phyloP scores from a whole-genome alignment of 352 stramenopile genomes.

The Globisporangium solare region DNA sequence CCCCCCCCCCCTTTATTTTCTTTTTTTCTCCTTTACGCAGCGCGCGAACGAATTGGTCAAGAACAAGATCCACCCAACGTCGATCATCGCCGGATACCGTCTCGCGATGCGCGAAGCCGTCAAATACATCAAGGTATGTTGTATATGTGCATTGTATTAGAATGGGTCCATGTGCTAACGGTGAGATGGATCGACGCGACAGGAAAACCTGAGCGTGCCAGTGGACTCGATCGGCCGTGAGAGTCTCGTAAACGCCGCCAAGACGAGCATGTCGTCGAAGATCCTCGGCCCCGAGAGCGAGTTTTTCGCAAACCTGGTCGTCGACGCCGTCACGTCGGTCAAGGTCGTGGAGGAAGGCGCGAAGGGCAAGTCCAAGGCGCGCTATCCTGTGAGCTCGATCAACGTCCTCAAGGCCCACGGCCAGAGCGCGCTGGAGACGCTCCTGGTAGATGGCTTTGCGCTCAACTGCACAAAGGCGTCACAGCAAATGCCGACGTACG shows the following conservation, averaged over 20 bases:
- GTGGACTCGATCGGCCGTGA: constrained; percentile 92
- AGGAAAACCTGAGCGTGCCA: constrained; percentile 94
- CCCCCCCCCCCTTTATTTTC: constrained; percentile 2
- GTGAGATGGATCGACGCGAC: background rate
- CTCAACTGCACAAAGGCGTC: constrained; percentile 96
- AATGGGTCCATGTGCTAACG: background rate
- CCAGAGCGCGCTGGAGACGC: constrained; percentile 85
- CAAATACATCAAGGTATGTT: constrained; percentile 94
- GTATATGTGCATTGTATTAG: background rate
- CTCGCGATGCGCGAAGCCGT: constrained; percentile 98
- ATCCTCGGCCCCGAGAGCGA: constrained; percentile 97
- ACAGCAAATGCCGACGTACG: constrained; percentile 96
- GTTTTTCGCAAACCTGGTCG: constrained; percentile 97
- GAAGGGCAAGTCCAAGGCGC: constrained; percentile 80
- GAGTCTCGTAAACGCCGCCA: constrained; percentile 96
- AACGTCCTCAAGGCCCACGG: constrained; percentile 98
- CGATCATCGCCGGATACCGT: constrained; percentile 98
- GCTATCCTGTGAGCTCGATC: constrained; percentile 97
- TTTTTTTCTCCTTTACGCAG: constrained; percentile 34
- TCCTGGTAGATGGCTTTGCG: constrained; percentile 95
- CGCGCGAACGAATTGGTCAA: constrained; percentile 96
- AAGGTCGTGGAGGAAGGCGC: constrained; percentile 88
- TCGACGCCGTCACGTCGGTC: constrained; percentile 96
- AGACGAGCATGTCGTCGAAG: constrained; percentile 99
- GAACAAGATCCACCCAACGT: constrained; percentile 99